Conservation (phyloP, 257 asterid genomes). For the Buddleja alternifolia region DNA sequence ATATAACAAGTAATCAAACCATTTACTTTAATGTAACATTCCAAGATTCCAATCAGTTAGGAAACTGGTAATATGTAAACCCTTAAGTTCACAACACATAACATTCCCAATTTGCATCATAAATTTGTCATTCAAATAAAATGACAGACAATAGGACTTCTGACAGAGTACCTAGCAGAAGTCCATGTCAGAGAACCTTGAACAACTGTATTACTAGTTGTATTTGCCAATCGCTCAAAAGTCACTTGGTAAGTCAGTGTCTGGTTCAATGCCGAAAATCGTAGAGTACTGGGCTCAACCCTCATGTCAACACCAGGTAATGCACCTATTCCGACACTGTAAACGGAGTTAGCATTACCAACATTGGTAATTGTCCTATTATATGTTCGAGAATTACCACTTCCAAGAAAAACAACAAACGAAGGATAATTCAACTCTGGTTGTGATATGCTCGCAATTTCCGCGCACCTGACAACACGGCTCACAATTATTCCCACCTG, state of each 20-base stretch:
- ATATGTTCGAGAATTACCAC: not conserved
- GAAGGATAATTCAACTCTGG: conserved; percentile 35
- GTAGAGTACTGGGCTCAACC: not conserved
- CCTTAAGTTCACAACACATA: too few species aligned
- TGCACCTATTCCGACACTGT: not conserved
- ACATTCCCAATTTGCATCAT: too few species aligned
- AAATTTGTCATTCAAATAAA: too few species aligned
- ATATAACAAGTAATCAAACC: too few species aligned
- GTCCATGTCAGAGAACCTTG: too few species aligned
- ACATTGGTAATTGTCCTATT: conserved; percentile 24
- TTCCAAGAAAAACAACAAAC: not conserved
- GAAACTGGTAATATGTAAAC: too few species aligned
- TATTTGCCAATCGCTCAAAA: not conserved
- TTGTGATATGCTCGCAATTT: conserved; percentile 28
- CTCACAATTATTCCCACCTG: conserved; percentile 10
- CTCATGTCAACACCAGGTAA: not conserved
- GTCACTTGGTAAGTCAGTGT: conserved; percentile 3
- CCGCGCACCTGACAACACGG: conserved; percentile 30
- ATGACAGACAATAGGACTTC: too few species aligned
- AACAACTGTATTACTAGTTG: not conserved
- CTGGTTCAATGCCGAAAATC: conserved; percentile 11
- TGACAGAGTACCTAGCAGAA: too few species aligned
- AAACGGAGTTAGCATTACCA: not conserved
- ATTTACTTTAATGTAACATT: too few species aligned
- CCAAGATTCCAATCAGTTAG: too few species aligned